A percentile compares a stretch with the other conserved stretches of the same genome.
These are phyloP conservation scores for Wickerhamiella cacticola DNA, from an alignment of 805 yeast genomes.

Conservation along the genomic window DNA sequence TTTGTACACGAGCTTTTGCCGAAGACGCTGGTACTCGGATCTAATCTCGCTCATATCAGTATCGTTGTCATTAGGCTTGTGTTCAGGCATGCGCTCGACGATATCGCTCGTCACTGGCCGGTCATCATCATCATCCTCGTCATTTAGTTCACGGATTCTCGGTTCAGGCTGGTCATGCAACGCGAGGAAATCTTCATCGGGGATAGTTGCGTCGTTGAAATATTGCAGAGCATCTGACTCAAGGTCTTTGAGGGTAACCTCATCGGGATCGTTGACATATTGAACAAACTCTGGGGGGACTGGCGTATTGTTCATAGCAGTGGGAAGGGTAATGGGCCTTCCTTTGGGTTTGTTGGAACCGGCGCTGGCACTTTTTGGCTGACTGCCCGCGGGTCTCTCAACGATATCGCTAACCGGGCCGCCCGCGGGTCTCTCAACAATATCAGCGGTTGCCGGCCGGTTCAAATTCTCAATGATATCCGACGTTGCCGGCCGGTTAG, in stretches of 20 bases:
- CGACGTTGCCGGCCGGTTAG: slow-evolving; percentile 3
- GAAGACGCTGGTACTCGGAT: slow-evolving; percentile 43
- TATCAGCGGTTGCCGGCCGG: neutral
- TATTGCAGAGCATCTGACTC: slow-evolving; percentile 16
- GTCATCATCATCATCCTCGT: slow-evolving; percentile 4
- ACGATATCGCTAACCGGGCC: too few species aligned
- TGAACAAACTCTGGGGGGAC: slow-evolving; percentile 12
- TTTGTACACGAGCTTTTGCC: slow-evolving; percentile 39
- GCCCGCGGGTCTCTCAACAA: too few species aligned
- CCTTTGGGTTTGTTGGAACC: neutral
- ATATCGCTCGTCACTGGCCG: slow-evolving; percentile 9
- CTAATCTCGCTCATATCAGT: slow-evolving; percentile 25
- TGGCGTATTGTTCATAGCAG: neutral
- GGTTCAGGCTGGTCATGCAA: slow-evolving; percentile 15
- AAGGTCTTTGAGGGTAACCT: slow-evolving; percentile 8
- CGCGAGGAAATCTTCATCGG: slow-evolving; percentile 21
- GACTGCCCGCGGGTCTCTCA: too few species aligned
- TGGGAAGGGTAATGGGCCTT: neutral
- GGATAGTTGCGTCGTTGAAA: slow-evolving; percentile 20
- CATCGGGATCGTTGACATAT: slow-evolving; percentile 12
- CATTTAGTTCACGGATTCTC: neutral
- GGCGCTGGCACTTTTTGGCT: too few species aligned
- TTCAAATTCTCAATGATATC: slow-evolving; percentile 5
- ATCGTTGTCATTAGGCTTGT: slow-evolving; percentile 3
- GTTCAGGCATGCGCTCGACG: slow-evolving; percentile 8